A percentile compares a stretch with the other conserved stretches of the same genome.
Evolutionary conservation across 192 early-diverging fungal genomes (phyloP).

Genomic region (Rhizophagus prolifer): DNA sequence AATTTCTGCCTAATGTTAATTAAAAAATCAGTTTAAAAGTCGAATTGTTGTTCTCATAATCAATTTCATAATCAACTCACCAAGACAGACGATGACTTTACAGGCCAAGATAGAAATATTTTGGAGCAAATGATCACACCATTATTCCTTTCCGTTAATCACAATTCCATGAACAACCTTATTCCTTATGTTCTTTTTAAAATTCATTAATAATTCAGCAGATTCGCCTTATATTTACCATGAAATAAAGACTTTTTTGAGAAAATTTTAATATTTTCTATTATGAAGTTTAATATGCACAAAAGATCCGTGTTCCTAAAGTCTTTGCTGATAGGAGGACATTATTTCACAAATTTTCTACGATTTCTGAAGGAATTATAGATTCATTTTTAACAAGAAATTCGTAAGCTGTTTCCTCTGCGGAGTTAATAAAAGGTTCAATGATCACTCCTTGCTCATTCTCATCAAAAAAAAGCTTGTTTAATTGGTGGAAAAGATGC

Average conservation of each 20-base stretch:
- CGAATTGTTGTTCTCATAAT: not conserved
- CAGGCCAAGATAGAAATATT: not conserved
- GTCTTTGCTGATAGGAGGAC: not conserved
- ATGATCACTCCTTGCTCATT: too few species aligned
- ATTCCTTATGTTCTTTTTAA: slow-evolving; percentile 6
- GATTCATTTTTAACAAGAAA: too few species aligned
- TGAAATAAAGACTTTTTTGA: not conserved
- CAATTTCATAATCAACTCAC: too few species aligned
- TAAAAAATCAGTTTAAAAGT: slow-evolving; percentile 29
- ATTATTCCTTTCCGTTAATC: not conserved
- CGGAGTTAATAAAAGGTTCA: too few species aligned
- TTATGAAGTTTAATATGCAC: not conserved
- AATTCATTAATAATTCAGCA: not conserved
- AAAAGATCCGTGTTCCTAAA: slow-evolving; percentile 5
- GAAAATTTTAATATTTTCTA: too few species aligned
- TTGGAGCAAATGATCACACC: slow-evolving; percentile 2
- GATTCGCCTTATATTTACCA: not conserved
- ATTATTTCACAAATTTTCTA: too few species aligned
- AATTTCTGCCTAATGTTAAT: too few species aligned
- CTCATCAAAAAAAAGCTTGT: too few species aligned
- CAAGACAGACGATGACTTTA: not conserved
- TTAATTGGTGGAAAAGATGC: too few species aligned
- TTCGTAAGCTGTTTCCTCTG: too few species aligned
- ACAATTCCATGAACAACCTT: slow-evolving; percentile 5
- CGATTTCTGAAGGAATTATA: too few species aligned